phyloP scores from a whole-genome alignment of 129 eudicot species.

The Saussurea involucrata region DNA sequence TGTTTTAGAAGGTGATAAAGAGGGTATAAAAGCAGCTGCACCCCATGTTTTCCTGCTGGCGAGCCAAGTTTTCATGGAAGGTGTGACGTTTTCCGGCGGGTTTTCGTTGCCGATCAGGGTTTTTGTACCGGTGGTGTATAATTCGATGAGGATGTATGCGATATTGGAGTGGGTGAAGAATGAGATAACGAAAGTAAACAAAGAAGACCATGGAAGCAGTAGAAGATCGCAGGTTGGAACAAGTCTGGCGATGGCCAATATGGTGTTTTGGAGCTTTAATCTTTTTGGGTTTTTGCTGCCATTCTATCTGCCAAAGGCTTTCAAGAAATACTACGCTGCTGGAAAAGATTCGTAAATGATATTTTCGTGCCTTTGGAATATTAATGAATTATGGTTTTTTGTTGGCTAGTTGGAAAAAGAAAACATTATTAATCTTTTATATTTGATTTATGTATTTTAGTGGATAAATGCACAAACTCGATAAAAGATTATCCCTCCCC shows the following conservation, averaged over 20 bases:
- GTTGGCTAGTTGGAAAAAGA: too few species aligned
- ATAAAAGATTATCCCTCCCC: too few species aligned
- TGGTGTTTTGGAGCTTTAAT: constrained; percentile 79
- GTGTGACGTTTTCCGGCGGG: constrained; percentile 44
- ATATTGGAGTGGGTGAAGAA: constrained; percentile 62
- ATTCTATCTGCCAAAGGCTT: constrained; percentile 63
- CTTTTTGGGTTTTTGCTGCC: constrained; percentile 90
- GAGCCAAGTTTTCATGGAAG: constrained; percentile 75
- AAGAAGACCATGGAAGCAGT: constrained; percentile 23
- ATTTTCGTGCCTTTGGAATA: background rate
- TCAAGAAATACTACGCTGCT: constrained; percentile 43
- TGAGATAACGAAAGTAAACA: constrained; percentile 36
- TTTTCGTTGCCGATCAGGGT: constrained; percentile 75
- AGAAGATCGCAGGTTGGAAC: constrained; percentile 55
- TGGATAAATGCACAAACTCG: too few species aligned
- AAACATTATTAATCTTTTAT: too few species aligned
- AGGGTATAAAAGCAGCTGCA: constrained; percentile 68
- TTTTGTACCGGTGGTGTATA: constrained; percentile 78
- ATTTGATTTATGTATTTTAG: too few species aligned
- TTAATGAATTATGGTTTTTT: too few species aligned
- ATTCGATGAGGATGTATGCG: constrained; percentile 58
- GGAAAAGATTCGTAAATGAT: background rate
- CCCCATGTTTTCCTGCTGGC: constrained; percentile 69
- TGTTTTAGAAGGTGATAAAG: constrained; percentile 47
- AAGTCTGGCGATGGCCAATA: constrained; percentile 50